Base-by-base conservation (phyloP, 2,329 filamentous ascomycete genomes). In the Lecanicillium sp. region DNA sequence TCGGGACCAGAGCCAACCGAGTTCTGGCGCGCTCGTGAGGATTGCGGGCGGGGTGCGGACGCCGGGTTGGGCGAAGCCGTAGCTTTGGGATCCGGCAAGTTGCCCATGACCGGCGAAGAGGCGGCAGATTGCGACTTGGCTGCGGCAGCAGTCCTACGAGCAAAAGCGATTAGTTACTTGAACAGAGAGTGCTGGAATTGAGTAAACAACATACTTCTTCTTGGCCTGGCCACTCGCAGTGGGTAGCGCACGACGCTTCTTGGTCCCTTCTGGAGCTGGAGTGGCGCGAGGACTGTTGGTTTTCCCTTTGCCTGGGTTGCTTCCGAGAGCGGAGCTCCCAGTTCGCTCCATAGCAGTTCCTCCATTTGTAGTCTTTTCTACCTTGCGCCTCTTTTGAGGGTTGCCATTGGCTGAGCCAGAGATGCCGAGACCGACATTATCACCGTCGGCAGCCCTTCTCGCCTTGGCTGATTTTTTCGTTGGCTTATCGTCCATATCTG, bases 361-460 rank as follows among this genome's bases (percentile, higher is more conserved):
- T 29, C 68, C 68, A 43, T 67, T 68, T 12, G 64, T 55, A 9
- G 70, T 62, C 51, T 85, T 85, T 51, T 94, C 87, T 3, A 85
- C 79, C 62, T 89, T 94, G 47, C 88, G 80, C 52, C 86, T 75
- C 64, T 94, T 94, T 17, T 71, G 67, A 11, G 79, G 70, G 19
- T 73, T 70, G 16, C 69, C 64, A 45, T 72, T 75, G 15, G 68
- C 58, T 5, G 65, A 52, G 22, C 65, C 52, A 34, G 75, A 70
- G 42, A 85, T 83, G 29, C 82, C 83, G 27, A 86, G 62, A 3
- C 83, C 83, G 27, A 80, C 63, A 35, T 65, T 64, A 16, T 57
- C 55, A 3, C 67, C 59, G 29, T 81, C 73, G 27, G 70, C 70
- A 5, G 70, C 67, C 53, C 83, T 87, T 38, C 81, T 73, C 35